Evolutionary conservation across 306 rosid genomes (phyloP), one percentile per base, ranked within the genome.

Genomic region (Gleditsia sinensis): DNA sequence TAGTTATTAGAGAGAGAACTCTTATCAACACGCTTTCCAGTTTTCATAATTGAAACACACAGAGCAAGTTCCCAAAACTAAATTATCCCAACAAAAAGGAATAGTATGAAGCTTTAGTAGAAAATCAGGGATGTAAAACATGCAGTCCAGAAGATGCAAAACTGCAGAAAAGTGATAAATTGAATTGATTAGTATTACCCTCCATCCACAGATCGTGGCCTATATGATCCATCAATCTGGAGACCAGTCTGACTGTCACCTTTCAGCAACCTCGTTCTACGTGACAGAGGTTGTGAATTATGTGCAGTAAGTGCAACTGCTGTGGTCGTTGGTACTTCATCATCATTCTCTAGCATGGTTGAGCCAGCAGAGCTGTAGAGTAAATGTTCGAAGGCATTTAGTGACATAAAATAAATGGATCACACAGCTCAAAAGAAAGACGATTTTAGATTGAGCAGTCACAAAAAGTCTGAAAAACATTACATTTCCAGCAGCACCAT

Each of bases 181-280:
- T 78, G 42, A 66, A 65, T 40, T 75, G 65, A 62, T 71, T 48
- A 78, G 77, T 75, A 94, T 83, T 90, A 95, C 99, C 99, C 87
- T 72, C 87, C 96, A 85, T 89, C 98, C 81, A 85, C 17, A 55
- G 95, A 89, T 64, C 89, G 87, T 23, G 91, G 24, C 86, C 86
- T 86, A 83, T 64, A 83, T 3, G 92, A 85, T 82, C 93, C 98
- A 86, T 89, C 96, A 45, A 84, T 87, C 77, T 83, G 91, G 73
- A 67, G 66, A 70, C 86, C 75, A 74, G 69, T 67, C 69, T 88
- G 96, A 83, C 24, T 87, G 83, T 91, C 98, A 63, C 95, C 99
- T 81, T 89, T 92, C 67, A 90, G 69, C 71, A 60, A 82, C 82
- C 93, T 90, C 36, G 98, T 95, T 88, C 99, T 95, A 82, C 99